These are phyloP conservation scores for Cucumis cinereus DNA, from an alignment of 306 rosid genomes.

Conservation along the genomic window DNA sequence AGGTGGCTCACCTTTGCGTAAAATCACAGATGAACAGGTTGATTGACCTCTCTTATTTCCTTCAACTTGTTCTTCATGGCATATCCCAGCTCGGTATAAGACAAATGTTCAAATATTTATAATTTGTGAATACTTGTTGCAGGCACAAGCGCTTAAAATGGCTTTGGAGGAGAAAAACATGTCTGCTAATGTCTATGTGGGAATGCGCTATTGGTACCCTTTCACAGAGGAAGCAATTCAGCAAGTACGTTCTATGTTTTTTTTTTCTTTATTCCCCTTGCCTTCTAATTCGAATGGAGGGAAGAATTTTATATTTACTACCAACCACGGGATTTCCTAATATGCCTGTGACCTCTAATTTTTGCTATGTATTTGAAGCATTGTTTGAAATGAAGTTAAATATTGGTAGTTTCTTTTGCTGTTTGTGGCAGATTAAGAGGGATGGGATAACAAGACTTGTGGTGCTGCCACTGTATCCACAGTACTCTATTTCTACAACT, in stretches of 20 bases:
- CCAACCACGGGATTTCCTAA: not conserved
- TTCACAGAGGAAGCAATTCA: slow-evolving; percentile 96
- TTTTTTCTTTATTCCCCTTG: not conserved
- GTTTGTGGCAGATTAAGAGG: slow-evolving; percentile 54
- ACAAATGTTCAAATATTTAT: slow-evolving; percentile 3
- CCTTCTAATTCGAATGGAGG: not conserved
- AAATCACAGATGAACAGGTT: slow-evolving; percentile 96
- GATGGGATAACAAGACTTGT: slow-evolving; percentile 89
- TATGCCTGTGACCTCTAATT: not conserved
- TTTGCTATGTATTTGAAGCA: not conserved
- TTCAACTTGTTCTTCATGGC: not conserved
- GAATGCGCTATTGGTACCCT: slow-evolving; percentile 98
- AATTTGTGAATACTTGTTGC: slow-evolving; percentile 13
- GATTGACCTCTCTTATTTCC: not conserved
- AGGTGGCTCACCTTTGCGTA: slow-evolving; percentile 96
- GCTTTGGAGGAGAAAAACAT: slow-evolving; percentile 75
- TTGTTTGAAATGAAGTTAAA: not conserved
- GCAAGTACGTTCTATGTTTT: slow-evolving; percentile 42
- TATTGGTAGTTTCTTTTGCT: not conserved
- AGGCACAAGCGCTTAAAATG: slow-evolving; percentile 78
- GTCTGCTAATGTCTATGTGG: slow-evolving; percentile 71
- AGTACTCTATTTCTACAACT: slow-evolving; percentile 97
- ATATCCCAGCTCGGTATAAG: not conserved
- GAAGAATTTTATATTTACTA: not conserved
- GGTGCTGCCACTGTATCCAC: slow-evolving; percentile 94